Conservation (phyloP, 2,329 filamentous ascomycete genomes). For the Sarocladium strictum region DNA sequence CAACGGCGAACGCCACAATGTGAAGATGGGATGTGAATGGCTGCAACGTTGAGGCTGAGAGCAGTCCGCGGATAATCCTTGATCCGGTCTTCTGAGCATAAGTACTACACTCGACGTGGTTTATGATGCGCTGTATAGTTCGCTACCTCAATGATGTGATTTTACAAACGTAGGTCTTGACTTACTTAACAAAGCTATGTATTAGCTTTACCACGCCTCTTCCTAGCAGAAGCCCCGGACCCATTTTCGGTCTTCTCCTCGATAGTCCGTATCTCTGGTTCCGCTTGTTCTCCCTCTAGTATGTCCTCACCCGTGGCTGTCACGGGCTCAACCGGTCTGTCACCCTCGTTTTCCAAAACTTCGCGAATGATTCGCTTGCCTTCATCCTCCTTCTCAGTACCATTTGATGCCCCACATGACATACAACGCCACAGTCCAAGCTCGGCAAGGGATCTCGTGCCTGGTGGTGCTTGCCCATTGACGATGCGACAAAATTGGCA, state of each 20-base stretch:
- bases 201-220: conserved; percentile 20
- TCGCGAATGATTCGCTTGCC: conserved; percentile 65
- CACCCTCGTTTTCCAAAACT: conserved; percentile 36
- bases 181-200: conserved; percentile 15
- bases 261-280: not conserved
- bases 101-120: too few relatives aligned
- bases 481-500: conserved; percentile 79
- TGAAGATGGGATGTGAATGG: not conserved
- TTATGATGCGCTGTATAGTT: too few relatives aligned
- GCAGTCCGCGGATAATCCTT: not conserved
- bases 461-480: conserved; percentile 92
- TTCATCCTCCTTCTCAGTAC: conserved; percentile 71
- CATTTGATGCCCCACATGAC: conserved; percentile 77
- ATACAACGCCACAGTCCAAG: conserved; percentile 85
- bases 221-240: conserved; percentile 18
- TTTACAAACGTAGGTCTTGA: too few relatives aligned
- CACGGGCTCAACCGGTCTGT: conserved; percentile 2
- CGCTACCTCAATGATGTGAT: too few relatives aligned
- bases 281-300: not conserved
- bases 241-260: conserved; percentile 15
- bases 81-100: not conserved
- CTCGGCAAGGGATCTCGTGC: conserved; percentile 69
- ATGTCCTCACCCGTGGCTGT: not conserved
- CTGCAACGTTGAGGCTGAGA: conserved; percentile 5
- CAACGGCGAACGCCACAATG: not conserved